These are phyloP conservation scores for Davidsoniella virescens DNA, from an alignment of 2,329 filamentous ascomycete genomes.

Conservation along the genomic window DNA sequence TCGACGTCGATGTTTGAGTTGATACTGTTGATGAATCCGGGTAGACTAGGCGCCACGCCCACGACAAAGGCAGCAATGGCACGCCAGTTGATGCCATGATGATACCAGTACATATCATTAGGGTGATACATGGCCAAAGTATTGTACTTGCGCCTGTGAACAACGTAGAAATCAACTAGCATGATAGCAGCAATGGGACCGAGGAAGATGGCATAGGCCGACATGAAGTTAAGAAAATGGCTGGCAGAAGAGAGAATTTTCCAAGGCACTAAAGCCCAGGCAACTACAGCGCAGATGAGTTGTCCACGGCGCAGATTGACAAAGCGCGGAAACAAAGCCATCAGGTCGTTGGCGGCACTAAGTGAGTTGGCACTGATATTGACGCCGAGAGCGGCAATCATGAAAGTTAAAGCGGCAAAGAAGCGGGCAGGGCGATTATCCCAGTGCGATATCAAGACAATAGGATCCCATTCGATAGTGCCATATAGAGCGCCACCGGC, in stretches of 20 bases:
- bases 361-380: constrained; percentile 13
- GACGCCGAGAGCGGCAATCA: constrained; percentile 25
- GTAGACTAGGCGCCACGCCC: constrained; percentile 25
- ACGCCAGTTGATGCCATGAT: constrained; percentile 24
- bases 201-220: constrained; percentile 19
- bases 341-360: constrained; percentile 13
- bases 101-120: constrained; percentile 27
- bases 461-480: constrained; percentile 28
- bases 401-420: constrained; percentile 32
- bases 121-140: constrained; percentile 24
- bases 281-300: constrained; percentile 10
- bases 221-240: constrained; percentile 17
- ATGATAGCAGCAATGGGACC: constrained; percentile 19
- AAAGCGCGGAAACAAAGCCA: constrained; percentile 12
- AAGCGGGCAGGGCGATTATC: constrained; percentile 30
- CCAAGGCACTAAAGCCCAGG: constrained; percentile 13
- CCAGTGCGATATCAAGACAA: constrained; percentile 24
- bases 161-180: constrained; percentile 22
- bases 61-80: constrained; percentile 25
- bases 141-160: constrained; percentile 19
- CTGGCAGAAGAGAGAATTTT: constrained; percentile 17
- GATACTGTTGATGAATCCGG: constrained; percentile 24
- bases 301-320: constrained; percentile 13
- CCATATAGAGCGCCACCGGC: constrained; percentile 25
- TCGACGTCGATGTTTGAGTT: constrained; percentile 3